phyloP scores from a whole-genome alignment of 768 basidiomycete genomes.

The Tremella yokohamensis region DNA sequence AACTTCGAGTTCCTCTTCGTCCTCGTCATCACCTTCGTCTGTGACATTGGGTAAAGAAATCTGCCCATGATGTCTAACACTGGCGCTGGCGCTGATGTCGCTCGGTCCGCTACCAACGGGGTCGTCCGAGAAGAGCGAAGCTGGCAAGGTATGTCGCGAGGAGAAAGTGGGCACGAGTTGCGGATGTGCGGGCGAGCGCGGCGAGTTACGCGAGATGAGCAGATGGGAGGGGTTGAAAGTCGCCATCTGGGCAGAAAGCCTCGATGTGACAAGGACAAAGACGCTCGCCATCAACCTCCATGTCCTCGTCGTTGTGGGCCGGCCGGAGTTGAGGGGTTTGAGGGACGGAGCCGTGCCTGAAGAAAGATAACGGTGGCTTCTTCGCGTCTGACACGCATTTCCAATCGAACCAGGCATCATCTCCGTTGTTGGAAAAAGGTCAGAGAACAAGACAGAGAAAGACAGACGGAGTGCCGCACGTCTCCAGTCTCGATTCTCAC shows the following conservation, averaged over 20 bases:
- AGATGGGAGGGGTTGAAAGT: conserved; percentile 42
- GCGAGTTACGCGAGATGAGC: conserved; percentile 41
- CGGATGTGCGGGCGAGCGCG: conserved; percentile 44
- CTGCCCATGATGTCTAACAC: neutral
- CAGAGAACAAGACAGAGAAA: too few species aligned
- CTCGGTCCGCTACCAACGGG: neutral
- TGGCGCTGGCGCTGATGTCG: conserved; percentile 1
- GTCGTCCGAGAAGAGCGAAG: neutral
- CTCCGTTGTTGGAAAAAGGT: too few species aligned
- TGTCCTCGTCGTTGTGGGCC: too few species aligned
- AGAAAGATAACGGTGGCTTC: too few species aligned
- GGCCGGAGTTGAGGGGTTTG: too few species aligned
- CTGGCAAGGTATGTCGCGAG: conserved; percentile 15
- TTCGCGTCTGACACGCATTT: too few species aligned
- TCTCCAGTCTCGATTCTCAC: too few species aligned
- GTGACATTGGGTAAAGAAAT: neutral
- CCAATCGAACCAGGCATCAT: too few species aligned
- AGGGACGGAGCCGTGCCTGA: too few species aligned
- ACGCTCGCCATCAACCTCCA: too few species aligned
- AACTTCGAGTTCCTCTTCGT: conserved; percentile 62
- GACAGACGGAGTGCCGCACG: too few species aligned
- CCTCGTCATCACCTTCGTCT: conserved; percentile 18
- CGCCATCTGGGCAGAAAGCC: conserved; percentile 10
- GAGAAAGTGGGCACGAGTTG: conserved; percentile 40
- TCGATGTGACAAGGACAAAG: too few species aligned